Percentiles rank a stretch among this genome's conserved stretches.
Conservation (phyloP, 306 rosid species). For the Cicer cuneatum region DNA sequence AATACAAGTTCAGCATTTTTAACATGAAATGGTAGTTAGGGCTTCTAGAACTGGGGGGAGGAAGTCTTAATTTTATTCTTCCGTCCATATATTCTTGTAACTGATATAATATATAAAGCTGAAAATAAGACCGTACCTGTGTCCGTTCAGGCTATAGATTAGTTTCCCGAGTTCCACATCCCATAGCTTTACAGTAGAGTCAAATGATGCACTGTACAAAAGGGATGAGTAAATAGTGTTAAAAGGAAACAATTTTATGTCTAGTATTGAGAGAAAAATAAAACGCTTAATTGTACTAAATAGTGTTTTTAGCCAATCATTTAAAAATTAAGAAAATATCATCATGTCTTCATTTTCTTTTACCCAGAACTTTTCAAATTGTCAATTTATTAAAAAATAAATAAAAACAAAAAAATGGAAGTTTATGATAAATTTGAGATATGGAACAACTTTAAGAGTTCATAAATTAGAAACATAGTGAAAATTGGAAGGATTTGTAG, state of each 20-base stretch:
- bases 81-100: not conserved
- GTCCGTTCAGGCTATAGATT: conserved; percentile 76
- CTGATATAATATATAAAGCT: not conserved
- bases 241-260: conserved; percentile 10
- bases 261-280: not conserved
- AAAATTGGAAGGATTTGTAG: not conserved
- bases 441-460: not conserved
- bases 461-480: not conserved
- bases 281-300: not conserved
- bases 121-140: conserved; percentile 57
- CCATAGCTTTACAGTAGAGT: conserved; percentile 91
- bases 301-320: not conserved
- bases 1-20: conserved; percentile 8
- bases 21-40: not conserved
- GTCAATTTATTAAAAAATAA: not conserved
- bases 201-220: conserved; percentile 84
- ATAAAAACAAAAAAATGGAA: too few species aligned
- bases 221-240: conserved; percentile 8
- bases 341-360: not conserved
- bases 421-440: not conserved
- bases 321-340: not conserved
- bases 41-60: not conserved
- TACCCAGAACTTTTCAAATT: not conserved
- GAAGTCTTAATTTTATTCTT: not conserved
- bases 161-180: conserved; percentile 81